phyloP scores from a whole-genome alignment of 805 yeast genomes.

The Candida peoriensis region DNA sequence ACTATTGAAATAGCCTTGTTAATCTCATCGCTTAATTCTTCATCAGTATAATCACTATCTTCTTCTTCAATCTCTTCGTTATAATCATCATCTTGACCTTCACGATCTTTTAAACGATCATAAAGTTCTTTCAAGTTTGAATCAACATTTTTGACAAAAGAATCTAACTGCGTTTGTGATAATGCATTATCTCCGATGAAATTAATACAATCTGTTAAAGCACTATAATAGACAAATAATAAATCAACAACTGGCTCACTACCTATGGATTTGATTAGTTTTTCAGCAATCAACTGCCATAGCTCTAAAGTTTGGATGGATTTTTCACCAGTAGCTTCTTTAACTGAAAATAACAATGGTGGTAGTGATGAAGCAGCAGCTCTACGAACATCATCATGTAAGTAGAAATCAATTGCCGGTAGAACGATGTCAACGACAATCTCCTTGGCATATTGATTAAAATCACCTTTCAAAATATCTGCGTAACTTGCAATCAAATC shows the following conservation, averaged over 20 bases:
- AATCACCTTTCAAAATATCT: conserved; percentile 72
- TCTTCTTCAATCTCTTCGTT: conserved; percentile 86
- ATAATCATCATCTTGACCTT: conserved; percentile 75
- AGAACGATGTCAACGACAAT: conserved; percentile 73
- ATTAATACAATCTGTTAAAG: conserved; percentile 62
- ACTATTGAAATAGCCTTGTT: conserved; percentile 68
- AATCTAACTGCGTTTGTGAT: conserved; percentile 46
- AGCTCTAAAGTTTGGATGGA: conserved; percentile 58
- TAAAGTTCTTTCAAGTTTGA: conserved; percentile 61
- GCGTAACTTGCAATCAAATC: conserved; percentile 84
- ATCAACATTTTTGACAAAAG: conserved; percentile 55
- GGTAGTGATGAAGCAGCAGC: conserved; percentile 87
- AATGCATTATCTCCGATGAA: conserved; percentile 63
- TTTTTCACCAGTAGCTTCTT: conserved; percentile 40
- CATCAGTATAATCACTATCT: conserved; percentile 79
- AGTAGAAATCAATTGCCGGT: conserved; percentile 85
- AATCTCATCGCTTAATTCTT: conserved; percentile 82
- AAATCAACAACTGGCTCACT: conserved; percentile 83
- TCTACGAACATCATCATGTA: conserved; percentile 91
- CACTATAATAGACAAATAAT: conserved; percentile 68
- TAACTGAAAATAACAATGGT: conserved; percentile 61
- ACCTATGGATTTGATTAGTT: conserved; percentile 61
- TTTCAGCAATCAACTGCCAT: conserved; percentile 68
- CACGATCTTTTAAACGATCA: conserved; percentile 67
- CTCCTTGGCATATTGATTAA: conserved; percentile 77